A percentile compares a stretch with the other conserved stretches of the same genome.
phyloP scores from a whole-genome alignment of 345 rosid species.

The Eucalyptus marginata region DNA sequence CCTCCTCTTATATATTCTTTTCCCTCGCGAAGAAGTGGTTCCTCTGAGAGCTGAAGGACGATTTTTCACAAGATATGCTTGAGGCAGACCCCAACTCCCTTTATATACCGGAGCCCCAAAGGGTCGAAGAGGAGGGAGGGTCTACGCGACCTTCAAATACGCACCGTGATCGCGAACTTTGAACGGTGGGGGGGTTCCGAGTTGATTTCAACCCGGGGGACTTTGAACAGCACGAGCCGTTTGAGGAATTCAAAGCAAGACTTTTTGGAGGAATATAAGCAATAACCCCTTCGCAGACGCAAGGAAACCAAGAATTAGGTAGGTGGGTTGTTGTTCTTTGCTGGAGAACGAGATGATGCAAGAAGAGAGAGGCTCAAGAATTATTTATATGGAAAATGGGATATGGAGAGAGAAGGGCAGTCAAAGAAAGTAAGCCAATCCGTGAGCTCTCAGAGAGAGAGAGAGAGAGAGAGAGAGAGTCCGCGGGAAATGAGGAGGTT shows the following conservation, averaged over 20 bases:
- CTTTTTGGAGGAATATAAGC: background rate
- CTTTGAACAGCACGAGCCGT: background rate
- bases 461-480: background rate
- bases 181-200: background rate
- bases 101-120: background rate
- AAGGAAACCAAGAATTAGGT: background rate
- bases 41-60: background rate
- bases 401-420: background rate
- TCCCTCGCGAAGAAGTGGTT: background rate
- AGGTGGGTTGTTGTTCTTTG: background rate
- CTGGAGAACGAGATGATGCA: background rate
- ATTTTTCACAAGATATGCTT: background rate
- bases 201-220: background rate
- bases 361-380: background rate
- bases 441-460: background rate
- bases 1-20: background rate
- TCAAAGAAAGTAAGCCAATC: constrained; percentile 16
- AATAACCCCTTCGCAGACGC: background rate
- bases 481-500: background rate
- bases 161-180: background rate
- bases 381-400: background rate
- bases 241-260: background rate
- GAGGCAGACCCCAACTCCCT: background rate
- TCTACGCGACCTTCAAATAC: background rate
- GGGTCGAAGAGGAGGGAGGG: background rate